Evolutionary conservation across 2,329 filamentous ascomycete genomes (phyloP).

Genomic region (Paracoccidioides brasiliensis): DNA sequence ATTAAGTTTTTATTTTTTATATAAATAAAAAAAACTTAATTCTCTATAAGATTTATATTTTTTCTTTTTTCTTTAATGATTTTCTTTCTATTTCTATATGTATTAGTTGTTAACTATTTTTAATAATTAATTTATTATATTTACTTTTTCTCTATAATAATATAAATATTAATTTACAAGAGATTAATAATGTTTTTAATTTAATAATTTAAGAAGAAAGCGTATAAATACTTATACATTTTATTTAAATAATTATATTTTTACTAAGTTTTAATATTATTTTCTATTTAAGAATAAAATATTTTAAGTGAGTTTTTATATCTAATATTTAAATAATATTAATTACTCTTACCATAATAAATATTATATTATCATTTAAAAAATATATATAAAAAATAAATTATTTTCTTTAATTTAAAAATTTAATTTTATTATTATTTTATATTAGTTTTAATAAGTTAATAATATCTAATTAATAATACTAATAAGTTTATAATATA

Average conservation of each 20-base stretch:
- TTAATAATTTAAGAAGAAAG: neutral
- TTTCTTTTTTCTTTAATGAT: no score
- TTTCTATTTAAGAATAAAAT: conserved; percentile 14
- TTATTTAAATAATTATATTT: conserved; percentile 7
- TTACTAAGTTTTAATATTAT: conserved; percentile 8
- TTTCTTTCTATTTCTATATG: no score
- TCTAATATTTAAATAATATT: conserved; percentile 8
- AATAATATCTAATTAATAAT: conserved; percentile 15
- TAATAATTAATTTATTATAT: no score
- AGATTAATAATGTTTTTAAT: neutral
- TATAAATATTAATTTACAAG: neutral
- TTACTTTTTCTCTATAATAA: conserved; percentile 10
- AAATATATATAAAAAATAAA: conserved; percentile 18
- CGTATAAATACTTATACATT: conserved; percentile 5
- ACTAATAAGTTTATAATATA: neutral
- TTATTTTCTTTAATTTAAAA: conserved; percentile 17
- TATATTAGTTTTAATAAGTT: conserved; percentile 11
- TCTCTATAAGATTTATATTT: no score
- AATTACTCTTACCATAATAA: conserved; percentile 10
- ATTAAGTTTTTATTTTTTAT: no score
- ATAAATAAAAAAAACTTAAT: no score
- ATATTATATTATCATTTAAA: conserved; percentile 13
- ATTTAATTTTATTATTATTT: conserved; percentile 12
- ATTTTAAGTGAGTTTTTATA: conserved; percentile 12
- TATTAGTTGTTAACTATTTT: no score